phyloP scores from a whole-genome alignment of 306 rosid species.

The Citrullus colocynthis region DNA sequence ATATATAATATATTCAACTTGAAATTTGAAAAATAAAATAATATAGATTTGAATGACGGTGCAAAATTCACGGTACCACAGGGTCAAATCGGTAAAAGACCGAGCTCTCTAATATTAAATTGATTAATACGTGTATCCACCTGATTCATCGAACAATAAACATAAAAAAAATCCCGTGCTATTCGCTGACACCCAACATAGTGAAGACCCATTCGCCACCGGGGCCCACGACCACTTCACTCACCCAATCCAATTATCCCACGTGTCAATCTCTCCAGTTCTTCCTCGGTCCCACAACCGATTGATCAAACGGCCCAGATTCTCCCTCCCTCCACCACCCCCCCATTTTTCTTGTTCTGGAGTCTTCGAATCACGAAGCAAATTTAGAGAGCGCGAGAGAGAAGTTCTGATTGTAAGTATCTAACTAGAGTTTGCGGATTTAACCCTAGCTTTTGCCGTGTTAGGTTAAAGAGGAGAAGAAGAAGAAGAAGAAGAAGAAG shows the following conservation, averaged over 20 bases:
- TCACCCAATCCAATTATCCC: slow-evolving; percentile 30
- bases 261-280: slow-evolving; percentile 18
- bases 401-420: background rate
- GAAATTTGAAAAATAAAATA: background rate
- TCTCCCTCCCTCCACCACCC: slow-evolving; percentile 17
- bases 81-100: background rate
- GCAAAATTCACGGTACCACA: background rate
- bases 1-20: background rate
- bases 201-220: background rate
- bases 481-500: background rate
- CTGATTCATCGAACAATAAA: background rate
- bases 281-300: background rate
- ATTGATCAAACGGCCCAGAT: slow-evolving; percentile 20
- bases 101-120: background rate
- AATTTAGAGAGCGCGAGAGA: background rate
- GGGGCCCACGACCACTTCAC: slow-evolving; percentile 20
- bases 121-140: background rate
- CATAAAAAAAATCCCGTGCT: slow-evolving; percentile 13
- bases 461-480: slow-evolving; percentile 32
- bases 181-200: slow-evolving; percentile 2
- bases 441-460: slow-evolving; percentile 18
- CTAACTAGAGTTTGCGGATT: slow-evolving; percentile 29
- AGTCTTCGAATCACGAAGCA: slow-evolving; percentile 33
- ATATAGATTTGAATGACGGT: background rate
- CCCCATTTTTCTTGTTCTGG: slow-evolving; percentile 29